Evolutionary conservation across 73 alveolate genomes (phyloP).

Genomic region (Blepharisma stoltei): DNA sequence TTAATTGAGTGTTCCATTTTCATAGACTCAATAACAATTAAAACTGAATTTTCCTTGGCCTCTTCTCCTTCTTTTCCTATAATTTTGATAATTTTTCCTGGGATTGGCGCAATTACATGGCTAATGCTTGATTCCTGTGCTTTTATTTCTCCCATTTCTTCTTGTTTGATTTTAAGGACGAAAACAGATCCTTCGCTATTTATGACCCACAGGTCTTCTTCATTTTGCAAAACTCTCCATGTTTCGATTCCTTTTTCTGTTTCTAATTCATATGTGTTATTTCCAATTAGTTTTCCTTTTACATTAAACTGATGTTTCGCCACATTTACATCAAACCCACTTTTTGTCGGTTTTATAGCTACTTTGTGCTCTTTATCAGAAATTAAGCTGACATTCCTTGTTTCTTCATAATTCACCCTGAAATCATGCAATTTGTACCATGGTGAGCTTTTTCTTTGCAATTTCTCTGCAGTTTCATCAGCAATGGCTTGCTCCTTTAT

Average conservation of each 20-base stretch:
- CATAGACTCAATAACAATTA: slow-evolving; percentile 63
- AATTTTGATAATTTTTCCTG: slow-evolving; percentile 72
- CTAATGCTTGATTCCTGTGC: slow-evolving; percentile 36
- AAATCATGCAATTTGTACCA: slow-evolving; percentile 13
- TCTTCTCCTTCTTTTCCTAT: slow-evolving; percentile 60
- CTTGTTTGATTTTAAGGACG: slow-evolving; percentile 30
- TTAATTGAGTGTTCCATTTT: slow-evolving; percentile 72
- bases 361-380: background rate
- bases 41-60: slow-evolving; percentile 61
- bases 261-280: slow-evolving; percentile 20
- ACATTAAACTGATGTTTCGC: background rate
- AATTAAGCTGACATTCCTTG: background rate
- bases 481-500: background rate
- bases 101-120: slow-evolving; percentile 71
- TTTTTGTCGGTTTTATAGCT: background rate
- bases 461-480: background rate
- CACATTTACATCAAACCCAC: background rate
- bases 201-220: background rate
- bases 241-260: background rate
- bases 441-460: background rate
- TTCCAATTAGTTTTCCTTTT: background rate
- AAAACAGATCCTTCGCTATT: slow-evolving; percentile 9
- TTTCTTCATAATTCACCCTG: background rate
- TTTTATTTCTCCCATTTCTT: background rate
- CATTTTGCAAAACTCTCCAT: background rate